Percentiles rank a stretch among this genome's conserved stretches.
These are phyloP conservation scores for Anthracocystis panici-leucophaei DNA, from an alignment of 1,284 basidiomycete genomes.

Conservation along the genomic window DNA sequence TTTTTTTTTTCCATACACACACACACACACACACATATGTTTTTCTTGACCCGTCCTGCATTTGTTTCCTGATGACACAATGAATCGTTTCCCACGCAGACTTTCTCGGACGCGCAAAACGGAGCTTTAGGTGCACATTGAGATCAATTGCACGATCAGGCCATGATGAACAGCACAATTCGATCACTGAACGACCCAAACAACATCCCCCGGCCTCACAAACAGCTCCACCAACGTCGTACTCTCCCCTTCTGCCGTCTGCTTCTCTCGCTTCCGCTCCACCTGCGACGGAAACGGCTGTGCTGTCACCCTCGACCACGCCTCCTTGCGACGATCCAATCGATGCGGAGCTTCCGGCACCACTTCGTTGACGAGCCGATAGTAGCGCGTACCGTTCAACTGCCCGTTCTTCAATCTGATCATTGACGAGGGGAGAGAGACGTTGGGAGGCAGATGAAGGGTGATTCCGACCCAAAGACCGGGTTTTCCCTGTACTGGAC, in stretches of 20 bases:
- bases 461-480: constrained; percentile 58
- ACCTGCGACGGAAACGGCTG: constrained; percentile 6
- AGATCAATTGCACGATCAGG: too few relatives aligned
- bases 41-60: background rate
- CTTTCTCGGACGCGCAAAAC: background rate
- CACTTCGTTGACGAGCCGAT: constrained; percentile 72
- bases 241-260: background rate
- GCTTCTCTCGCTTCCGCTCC: background rate
- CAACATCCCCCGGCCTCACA: constrained; percentile 47
- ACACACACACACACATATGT: background rate
- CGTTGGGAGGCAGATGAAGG: too few relatives aligned
- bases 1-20: background rate
- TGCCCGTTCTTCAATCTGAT: constrained; percentile 74
- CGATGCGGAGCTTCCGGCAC: background rate
- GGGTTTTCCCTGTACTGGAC: constrained; percentile 30
- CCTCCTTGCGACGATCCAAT: constrained; percentile 6
- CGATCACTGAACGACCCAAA: constrained; percentile 50
- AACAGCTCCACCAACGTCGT: constrained; percentile 26
- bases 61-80: background rate
- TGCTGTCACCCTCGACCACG: constrained; percentile 8
- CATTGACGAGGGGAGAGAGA: background rate
- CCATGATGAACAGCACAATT: too few relatives aligned
- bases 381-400: constrained; percentile 82
- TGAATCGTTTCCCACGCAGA: background rate
- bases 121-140: too few relatives aligned